Conservation (phyloP, 2,329 filamentous ascomycete species). For the Cercospora zeae-maydis region DNA sequence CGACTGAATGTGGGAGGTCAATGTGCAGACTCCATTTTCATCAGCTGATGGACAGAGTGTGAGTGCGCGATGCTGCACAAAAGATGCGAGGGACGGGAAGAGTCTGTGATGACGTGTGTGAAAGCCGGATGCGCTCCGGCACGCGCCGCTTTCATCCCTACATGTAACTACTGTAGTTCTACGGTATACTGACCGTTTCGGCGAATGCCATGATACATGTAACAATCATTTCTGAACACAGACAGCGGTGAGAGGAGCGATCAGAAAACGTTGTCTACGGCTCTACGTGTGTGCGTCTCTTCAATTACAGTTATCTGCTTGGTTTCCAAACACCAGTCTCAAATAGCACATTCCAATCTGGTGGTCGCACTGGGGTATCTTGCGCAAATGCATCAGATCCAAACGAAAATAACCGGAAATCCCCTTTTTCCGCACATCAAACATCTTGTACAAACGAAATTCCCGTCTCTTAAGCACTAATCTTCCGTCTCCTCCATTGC, state of each 20-base stretch:
- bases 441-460: conserved; percentile 7
- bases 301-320: neutral
- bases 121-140: neutral
- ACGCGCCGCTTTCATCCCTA: neutral
- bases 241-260: neutral
- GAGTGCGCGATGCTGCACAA: neutral
- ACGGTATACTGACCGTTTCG: neutral
- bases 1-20: neutral
- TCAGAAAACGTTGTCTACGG: neutral
- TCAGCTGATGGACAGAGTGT: neutral
- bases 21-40: conserved; percentile 1
- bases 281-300: neutral
- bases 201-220: no score
- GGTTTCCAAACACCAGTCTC: neutral
- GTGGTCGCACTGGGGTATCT: conserved; percentile 14
- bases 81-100: neutral
- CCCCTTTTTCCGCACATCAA: conserved; percentile 2
- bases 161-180: no score
- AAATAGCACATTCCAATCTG: conserved; percentile 11
- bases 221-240: neutral
- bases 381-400: conserved; percentile 15
- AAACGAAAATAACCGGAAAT: conserved; percentile 5
- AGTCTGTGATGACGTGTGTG: conserved; percentile 1
- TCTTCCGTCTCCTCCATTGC: neutral
- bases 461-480: neutral